A percentile compares a stretch with the other conserved stretches of the same genome.
These are phyloP conservation scores for Hondaea fermentalgiana DNA, from an alignment of 108 stramenopile species.

Conservation along the genomic window DNA sequence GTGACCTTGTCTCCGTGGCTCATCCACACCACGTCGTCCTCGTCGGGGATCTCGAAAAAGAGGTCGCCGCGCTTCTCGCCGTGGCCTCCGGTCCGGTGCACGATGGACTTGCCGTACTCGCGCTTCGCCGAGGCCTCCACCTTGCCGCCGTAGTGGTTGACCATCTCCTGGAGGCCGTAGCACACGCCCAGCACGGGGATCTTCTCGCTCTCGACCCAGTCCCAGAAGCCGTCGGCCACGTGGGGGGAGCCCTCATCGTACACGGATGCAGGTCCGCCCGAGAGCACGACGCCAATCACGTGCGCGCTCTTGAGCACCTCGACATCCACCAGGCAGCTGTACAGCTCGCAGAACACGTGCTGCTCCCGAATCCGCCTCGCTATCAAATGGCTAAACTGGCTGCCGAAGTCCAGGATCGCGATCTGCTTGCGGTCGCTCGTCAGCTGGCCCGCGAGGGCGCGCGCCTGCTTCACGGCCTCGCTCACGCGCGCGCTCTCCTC, in stretches of 20 bases:
- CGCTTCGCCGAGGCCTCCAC: slow-evolving; percentile 78
- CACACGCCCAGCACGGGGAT: slow-evolving; percentile 92
- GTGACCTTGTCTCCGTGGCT: slow-evolving; percentile 94
- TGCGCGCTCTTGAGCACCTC: slow-evolving; percentile 47
- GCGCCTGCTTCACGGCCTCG: slow-evolving; percentile 16
- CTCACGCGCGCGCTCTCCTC: slow-evolving; percentile 2
- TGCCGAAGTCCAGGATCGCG: slow-evolving; percentile 96
- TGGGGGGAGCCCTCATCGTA: slow-evolving; percentile 92
- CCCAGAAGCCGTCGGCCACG: slow-evolving; percentile 80
- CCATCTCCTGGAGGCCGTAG: slow-evolving; percentile 82
- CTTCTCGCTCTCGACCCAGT: slow-evolving; percentile 65
- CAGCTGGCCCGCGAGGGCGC: slow-evolving; percentile 2
- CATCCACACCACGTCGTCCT: slow-evolving; percentile 91
- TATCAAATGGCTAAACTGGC: slow-evolving; percentile 96
- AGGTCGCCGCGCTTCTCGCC: slow-evolving; percentile 28
- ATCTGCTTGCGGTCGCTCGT: slow-evolving; percentile 55
- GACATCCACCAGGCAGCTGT: slow-evolving; percentile 77
- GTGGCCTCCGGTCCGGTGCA: slow-evolving; percentile 58
- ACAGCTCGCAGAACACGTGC: slow-evolving; percentile 90
- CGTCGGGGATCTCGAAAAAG: slow-evolving; percentile 70
- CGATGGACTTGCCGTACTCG: slow-evolving; percentile 89
- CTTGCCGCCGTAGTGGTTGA: slow-evolving; percentile 71
- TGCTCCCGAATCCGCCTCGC: slow-evolving; percentile 91
- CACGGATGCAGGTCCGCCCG: slow-evolving; percentile 82
- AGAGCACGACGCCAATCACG: slow-evolving; percentile 78